These are phyloP conservation scores for Trichoderma citrinoviride DNA, from an alignment of 2,329 filamentous ascomycete genomes.

Conservation along the genomic window DNA sequence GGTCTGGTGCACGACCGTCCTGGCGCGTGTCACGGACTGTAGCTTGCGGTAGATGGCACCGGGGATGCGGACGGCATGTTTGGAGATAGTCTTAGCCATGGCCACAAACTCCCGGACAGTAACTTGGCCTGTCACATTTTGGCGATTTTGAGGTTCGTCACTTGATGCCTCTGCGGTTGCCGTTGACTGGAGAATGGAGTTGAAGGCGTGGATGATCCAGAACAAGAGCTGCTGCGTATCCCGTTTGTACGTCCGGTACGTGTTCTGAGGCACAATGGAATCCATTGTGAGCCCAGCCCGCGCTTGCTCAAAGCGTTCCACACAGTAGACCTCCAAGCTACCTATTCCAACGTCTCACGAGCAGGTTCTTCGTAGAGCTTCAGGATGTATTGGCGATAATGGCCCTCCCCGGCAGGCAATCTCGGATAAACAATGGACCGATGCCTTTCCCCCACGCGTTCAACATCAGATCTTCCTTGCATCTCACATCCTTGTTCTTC, in stretches of 20 bases:
- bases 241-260: constrained; percentile 41
- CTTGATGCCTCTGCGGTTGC: constrained; percentile 20
- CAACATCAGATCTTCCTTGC: not conserved
- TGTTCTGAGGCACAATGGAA: constrained; percentile 27
- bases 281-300: not conserved
- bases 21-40: constrained; percentile 38
- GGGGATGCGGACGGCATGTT: constrained; percentile 36
- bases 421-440: not conserved
- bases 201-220: constrained; percentile 42
- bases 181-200: constrained; percentile 34
- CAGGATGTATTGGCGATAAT: no score
- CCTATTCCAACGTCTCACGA: no score
- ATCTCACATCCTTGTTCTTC: not conserved
- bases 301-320: not conserved
- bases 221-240: constrained; percentile 39
- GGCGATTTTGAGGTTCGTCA: constrained; percentile 21
- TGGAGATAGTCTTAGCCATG: constrained; percentile 41
- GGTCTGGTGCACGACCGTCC: constrained; percentile 29
- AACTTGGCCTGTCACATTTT: constrained; percentile 41
- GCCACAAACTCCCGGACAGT: constrained; percentile 38
- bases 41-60: constrained; percentile 38
- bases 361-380: no score
- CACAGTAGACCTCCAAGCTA: no score
- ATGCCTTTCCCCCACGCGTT: not conserved
- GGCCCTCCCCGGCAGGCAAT: no score